Conservation (phyloP, 148 eudicot genomes). For the Fallopia convolvulus region DNA sequence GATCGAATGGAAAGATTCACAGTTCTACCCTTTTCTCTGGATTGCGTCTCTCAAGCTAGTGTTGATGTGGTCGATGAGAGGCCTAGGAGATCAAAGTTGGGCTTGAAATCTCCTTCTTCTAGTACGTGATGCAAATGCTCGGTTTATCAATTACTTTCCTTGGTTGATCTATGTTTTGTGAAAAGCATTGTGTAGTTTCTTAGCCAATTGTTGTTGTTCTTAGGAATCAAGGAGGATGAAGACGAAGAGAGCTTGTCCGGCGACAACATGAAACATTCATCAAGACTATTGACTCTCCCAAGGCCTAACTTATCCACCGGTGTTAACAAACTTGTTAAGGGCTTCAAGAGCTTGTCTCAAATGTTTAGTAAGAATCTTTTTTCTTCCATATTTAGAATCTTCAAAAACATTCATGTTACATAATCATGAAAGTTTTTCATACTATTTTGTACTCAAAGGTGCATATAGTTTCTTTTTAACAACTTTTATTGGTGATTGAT, state of each 20-base stretch:
- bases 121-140: constrained; percentile 15
- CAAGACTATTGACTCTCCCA: constrained; percentile 33
- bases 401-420: too few relatives aligned
- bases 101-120: constrained; percentile 23
- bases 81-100: constrained; percentile 30
- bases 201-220: neutral
- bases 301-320: constrained; percentile 42
- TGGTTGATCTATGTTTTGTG: neutral
- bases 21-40: constrained; percentile 56
- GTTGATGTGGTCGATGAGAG: constrained; percentile 40
- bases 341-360: constrained; percentile 65
- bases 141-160: neutral
- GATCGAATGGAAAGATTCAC: constrained; percentile 54
- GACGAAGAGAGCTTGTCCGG: constrained; percentile 39
- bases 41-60: constrained; percentile 64
- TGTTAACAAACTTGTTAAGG: constrained; percentile 52
- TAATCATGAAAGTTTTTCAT: too few relatives aligned
- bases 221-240: constrained; percentile 21
- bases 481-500: neutral
- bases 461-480: neutral
- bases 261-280: constrained; percentile 36
- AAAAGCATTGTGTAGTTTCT: neutral
- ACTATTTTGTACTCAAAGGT: neutral
- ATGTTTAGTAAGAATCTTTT: constrained; percentile 48
- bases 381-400: neutral